Base-by-base conservation (phyloP, 495 filamentous ascomycete genomes). In the Amniculicola lignicola region DNA sequence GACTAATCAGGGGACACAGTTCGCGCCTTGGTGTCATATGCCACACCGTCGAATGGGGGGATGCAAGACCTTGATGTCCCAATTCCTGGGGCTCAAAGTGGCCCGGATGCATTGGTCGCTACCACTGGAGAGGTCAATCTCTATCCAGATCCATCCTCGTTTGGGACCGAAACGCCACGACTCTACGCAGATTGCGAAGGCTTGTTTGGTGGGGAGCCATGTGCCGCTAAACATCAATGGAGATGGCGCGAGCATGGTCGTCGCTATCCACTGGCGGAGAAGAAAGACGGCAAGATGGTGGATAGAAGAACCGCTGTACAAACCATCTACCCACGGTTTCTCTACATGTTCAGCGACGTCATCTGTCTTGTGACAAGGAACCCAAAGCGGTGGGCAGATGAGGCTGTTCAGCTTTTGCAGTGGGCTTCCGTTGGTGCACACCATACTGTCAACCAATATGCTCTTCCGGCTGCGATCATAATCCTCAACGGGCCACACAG, bases 311-410 rank as follows among this genome's bases (percentile, higher is more conserved):
- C 48, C 5, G 48, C 48, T 29, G 48, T 51, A 7, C 11, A 16
- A 39, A 40, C 18, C 15, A 37, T 51, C 31, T 51, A 51, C 28
- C 38, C 48, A 14, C 31, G 48, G 6, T 51, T 51, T 21, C 24
- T 51, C 18, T 51, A 51, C 48, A 28, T 23, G 21, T 51, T 41
- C 33, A 51, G 48, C 48, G 48, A 51, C 22, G 48, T 51, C 48
- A 40, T 51, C 33, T 43, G 48, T 18, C 12, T 51, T 2, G 28
- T 51, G 11, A 51, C 48, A 4, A 51, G 27, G 35, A 51, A 40
- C 24, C 33, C 15, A 12, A 18, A 41, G 33, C 14, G 11, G 1
- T 23, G 33, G 9, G 38, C 31, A 7, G 10, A 23, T 23, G 11
- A 19, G 4, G 33, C 25, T 15, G 12, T 39, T 11, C 38, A 22